Evolutionary conservation across 2,329 filamentous ascomycete genomes (phyloP), one percentile per base, ranked within the genome.

Genomic region (Dissoconium aciculare): DNA sequence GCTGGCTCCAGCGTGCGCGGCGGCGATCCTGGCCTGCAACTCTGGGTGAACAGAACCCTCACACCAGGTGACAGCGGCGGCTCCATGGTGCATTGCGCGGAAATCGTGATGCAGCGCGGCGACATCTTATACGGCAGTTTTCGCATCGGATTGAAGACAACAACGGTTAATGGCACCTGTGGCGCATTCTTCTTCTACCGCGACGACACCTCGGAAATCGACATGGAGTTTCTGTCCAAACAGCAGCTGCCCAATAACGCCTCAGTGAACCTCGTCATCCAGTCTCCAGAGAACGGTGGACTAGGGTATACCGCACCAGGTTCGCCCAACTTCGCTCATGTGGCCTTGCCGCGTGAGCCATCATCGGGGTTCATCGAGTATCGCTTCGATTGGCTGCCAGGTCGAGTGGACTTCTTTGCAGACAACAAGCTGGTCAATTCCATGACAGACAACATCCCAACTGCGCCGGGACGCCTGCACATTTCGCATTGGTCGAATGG

Each of bases 101-200:
- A 85, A 53, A 50, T 84, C 17, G 71, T 74, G 29, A 69, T 71
- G 3, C 50, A 57, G 5, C 61, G 74, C 12, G 51, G 60, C 6
- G 74, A 85, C 45, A 59, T 81, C 44, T 56, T 69, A n/a, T 78
- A 71, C 47, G 80, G 80, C 2, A 76, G 68, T 14, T 85, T 76
- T 44, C 61, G 78, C 11, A 69, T 72, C 3, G 67, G 67, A 19
- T 74, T 83, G 60, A 77, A 71, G 53, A 52, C 77, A 33, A 71
- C 73, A 0, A 55, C 55, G 23, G 57, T 67, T 5, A 55, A 61
- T 1, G 78, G 78, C 15, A 85, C 80, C 1, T 85, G 79, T 50
- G 73, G 69, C 16, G 78, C 78, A 5, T 84, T 85, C 56, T 85
- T 84, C 55, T 87, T 78, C 77, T 84, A 81, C 53, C 71, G 70